Evolutionary conservation across 495 filamentous ascomycete genomes (phyloP), one percentile per base, ranked within the genome.

Genomic region (Antarctomyces pellizariae): DNA sequence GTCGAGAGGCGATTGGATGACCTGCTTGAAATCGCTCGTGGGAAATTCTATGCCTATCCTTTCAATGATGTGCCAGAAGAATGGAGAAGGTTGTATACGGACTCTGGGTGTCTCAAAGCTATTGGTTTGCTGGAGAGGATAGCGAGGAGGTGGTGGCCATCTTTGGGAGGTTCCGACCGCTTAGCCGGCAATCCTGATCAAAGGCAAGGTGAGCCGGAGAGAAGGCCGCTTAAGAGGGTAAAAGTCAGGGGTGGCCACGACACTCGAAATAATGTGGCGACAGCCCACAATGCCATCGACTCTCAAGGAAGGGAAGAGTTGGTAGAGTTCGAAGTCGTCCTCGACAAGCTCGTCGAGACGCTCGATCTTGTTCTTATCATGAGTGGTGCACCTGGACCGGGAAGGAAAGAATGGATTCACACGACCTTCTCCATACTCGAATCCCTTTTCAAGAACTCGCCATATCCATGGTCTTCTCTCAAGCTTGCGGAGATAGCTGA

Each of bases 301-400:
- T n/a, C n/a, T n/a, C n/a, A n/a, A n/a, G n/a, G n/a, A n/a, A n/a
- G n/a, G n/a, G n/a, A n/a, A n/a, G n/a, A n/a, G n/a, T n/a, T n/a
- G n/a, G n/a, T n/a, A n/a, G n/a, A n/a, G n/a, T n/a, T n/a, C n/a
- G n/a, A n/a, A n/a, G n/a, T n/a, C n/a, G n/a, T n/a, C n/a, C n/a
- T 54, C 5, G 45, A 45, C 11, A 47, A 53, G 7, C 53, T 70
- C n/a, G 57, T 91, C 13, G 49, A 58, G 27, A 47, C 54, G 2
- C 58, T 91, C 0, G 86, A 97, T 36, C 70, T 69, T 43, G 74
- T 77, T 0, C 39, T 86, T 25, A 84, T 91, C 25, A 68, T 91
- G 44, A 62, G 78, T 13, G 86, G 83, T 0, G 75, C 67, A 0
- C 65, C 68, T 2, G 44, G 59, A 2, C 24, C 39, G 15, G 21